A percentile compares a stretch with the other conserved stretches of the same genome.
Evolutionary conservation across 768 basidiomycete species (phyloP).

Genomic region (Pholiota microspora): DNA sequence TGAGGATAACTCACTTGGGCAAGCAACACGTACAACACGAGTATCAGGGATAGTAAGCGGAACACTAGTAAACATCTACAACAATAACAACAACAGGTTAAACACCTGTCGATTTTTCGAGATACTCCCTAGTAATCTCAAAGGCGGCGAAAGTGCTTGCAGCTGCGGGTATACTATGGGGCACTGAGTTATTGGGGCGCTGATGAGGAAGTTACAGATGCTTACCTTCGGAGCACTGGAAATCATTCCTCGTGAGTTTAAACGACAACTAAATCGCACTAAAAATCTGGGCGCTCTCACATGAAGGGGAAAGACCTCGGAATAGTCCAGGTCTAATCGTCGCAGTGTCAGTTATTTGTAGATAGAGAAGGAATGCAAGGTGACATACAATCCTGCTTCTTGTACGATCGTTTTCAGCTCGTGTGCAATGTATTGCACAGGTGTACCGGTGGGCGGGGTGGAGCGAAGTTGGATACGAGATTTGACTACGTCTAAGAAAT

Average conservation of each 20-base stretch:
- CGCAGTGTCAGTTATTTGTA: background rate
- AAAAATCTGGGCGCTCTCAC: conserved; percentile 43
- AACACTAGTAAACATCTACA: background rate
- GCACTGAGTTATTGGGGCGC: background rate
- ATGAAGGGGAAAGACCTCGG: conserved; percentile 72
- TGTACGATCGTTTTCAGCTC: conserved; percentile 67
- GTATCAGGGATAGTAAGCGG: no score
- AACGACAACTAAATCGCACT: background rate
- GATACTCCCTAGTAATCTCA: conserved; percentile 54
- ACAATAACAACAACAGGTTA: background rate
- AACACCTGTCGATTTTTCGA: conserved; percentile 1
- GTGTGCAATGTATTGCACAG: conserved; percentile 70
- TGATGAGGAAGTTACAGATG: background rate
- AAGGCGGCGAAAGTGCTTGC: conserved; percentile 89
- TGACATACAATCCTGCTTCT: conserved; percentile 70
- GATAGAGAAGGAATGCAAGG: background rate
- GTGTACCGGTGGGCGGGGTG: conserved; percentile 70
- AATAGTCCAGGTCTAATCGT: conserved; percentile 60
- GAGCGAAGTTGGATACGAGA: conserved; percentile 82
- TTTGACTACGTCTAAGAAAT: conserved; percentile 76
- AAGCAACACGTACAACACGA: no score
- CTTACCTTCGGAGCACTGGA: conserved; percentile 63
- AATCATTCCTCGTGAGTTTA: background rate
- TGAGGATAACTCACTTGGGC: no score
- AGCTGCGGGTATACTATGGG: conserved; percentile 80